Conservation (phyloP, 306 rosid genomes). For the Aeschynomene evenia region DNA sequence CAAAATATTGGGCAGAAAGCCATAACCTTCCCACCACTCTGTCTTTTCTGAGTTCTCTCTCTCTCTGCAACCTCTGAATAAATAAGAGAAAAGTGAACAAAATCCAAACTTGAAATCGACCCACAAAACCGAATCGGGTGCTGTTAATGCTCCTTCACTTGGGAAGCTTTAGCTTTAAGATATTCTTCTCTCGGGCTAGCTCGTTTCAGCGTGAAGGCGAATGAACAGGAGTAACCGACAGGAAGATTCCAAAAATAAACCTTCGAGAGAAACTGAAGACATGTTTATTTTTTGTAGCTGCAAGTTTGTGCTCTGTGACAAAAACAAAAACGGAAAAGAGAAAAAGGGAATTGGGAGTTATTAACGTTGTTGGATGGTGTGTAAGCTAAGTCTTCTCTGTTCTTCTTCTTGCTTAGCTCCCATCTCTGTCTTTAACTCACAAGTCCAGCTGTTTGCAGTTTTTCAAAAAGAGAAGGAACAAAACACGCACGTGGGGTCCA, state of each 20-base stretch:
- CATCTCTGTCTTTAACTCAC: slow-evolving; percentile 4
- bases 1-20: slow-evolving; percentile 58
- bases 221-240: slow-evolving; percentile 22
- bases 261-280: slow-evolving; percentile 33
- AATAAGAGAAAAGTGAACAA: slow-evolving; percentile 24
- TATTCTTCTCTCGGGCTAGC: slow-evolving; percentile 17
- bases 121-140: slow-evolving; percentile 39
- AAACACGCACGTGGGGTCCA: slow-evolving; percentile 36
- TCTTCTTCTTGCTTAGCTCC: neutral
- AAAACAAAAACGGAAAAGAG: neutral
- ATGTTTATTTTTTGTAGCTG: neutral
- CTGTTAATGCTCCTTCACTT: slow-evolving; percentile 5
- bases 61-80: slow-evolving; percentile 13
- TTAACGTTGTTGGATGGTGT: slow-evolving; percentile 23
- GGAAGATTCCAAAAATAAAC: slow-evolving; percentile 31
- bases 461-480: slow-evolving; percentile 11
- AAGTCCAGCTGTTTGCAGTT: slow-evolving; percentile 38
- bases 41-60: neutral
- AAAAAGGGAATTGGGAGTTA: neutral
- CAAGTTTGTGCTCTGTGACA: slow-evolving; percentile 33
- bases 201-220: slow-evolving; percentile 16
- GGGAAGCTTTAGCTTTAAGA: slow-evolving; percentile 16
- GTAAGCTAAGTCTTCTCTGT: slow-evolving; percentile 20
- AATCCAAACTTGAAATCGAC: slow-evolving; percentile 41
- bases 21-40: slow-evolving; percentile 49